phyloP scores from a whole-genome alignment of 371 early-diverging fungal genomes.

The Mucor plumbeus region DNA sequence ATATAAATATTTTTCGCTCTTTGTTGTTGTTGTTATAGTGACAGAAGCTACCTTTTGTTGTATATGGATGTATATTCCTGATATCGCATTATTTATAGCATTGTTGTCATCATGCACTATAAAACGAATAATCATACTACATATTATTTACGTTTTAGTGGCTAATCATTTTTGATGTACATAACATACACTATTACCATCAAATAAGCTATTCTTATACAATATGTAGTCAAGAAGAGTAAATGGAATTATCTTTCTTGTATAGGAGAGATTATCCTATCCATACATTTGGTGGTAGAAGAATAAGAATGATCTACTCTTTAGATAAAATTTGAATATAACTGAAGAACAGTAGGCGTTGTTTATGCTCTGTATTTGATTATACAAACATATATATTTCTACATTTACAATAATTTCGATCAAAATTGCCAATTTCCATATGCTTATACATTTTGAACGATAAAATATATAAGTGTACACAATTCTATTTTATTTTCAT shows the following conservation, averaged over 20 bases:
- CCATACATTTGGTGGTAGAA: neutral
- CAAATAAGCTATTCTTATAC: neutral
- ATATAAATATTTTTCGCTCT: neutral
- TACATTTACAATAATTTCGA: neutral
- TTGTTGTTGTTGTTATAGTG: no score
- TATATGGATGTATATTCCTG: neutral
- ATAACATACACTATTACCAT: slow-evolving; percentile 1
- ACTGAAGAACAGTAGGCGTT: neutral
- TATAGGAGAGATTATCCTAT: neutral
- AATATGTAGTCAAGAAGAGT: neutral
- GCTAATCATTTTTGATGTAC: neutral
- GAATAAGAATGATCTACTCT: neutral
- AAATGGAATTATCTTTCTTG: neutral
- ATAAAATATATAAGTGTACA: no score
- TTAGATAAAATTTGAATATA: neutral
- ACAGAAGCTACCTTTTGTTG: neutral
- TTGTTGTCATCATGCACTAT: neutral
- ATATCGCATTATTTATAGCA: no score
- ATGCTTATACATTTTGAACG: neutral
- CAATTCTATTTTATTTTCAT: neutral
- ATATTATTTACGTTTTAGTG: no score
- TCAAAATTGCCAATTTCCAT: neutral
- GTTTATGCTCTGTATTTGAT: neutral
- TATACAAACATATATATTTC: no score
- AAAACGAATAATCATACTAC: no score